Conservation (phyloP, 1,284 basidiomycete genomes). For the Peniophora sp. region DNA sequence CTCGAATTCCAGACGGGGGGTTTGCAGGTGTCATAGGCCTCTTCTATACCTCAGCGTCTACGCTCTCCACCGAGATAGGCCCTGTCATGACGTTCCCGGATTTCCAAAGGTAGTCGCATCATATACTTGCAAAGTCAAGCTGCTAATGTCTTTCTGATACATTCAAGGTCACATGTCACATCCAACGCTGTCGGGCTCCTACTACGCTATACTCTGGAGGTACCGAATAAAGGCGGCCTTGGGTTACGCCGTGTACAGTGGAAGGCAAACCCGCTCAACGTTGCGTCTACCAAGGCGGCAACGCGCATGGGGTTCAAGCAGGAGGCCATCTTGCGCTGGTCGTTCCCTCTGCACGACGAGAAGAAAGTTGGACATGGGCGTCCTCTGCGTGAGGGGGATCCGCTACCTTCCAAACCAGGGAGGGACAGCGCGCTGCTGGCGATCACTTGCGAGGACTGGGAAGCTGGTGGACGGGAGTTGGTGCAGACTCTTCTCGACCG, state of each 20-base stretch:
- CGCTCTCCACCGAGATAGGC: slow-evolving; percentile 33
- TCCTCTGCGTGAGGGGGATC: slow-evolving; percentile 30
- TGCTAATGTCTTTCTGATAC: no score
- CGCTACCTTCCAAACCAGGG: slow-evolving; percentile 25
- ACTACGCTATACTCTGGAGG: slow-evolving; percentile 45
- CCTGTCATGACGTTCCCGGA: slow-evolving; percentile 32
- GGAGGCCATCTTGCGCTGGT: slow-evolving; percentile 24
- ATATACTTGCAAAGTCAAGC: no score
- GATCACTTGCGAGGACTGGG: slow-evolving; percentile 63
- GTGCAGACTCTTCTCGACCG: slow-evolving; percentile 20
- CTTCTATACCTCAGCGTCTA: slow-evolving; percentile 19
- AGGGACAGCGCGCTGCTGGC: slow-evolving; percentile 40
- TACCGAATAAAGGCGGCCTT: slow-evolving; percentile 24
- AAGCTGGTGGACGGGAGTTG: slow-evolving; percentile 34
- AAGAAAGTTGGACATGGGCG: slow-evolving; percentile 25
- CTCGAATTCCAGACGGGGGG: slow-evolving; percentile 9
- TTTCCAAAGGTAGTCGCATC: slow-evolving; percentile 24
- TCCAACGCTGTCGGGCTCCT: slow-evolving; percentile 55
- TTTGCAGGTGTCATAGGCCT: slow-evolving; percentile 36
- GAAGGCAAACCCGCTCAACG: slow-evolving; percentile 25
- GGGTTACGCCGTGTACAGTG: slow-evolving; percentile 29
- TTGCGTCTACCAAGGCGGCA: slow-evolving; percentile 20
- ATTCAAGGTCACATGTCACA: slow-evolving; percentile 27
- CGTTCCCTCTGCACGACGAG: slow-evolving; percentile 7
- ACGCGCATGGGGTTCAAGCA: slow-evolving; percentile 24